Evolutionary conservation across 2,329 filamentous ascomycete species (phyloP), one percentile per base, ranked within the genome.

Genomic region (Periconia sp.): DNA sequence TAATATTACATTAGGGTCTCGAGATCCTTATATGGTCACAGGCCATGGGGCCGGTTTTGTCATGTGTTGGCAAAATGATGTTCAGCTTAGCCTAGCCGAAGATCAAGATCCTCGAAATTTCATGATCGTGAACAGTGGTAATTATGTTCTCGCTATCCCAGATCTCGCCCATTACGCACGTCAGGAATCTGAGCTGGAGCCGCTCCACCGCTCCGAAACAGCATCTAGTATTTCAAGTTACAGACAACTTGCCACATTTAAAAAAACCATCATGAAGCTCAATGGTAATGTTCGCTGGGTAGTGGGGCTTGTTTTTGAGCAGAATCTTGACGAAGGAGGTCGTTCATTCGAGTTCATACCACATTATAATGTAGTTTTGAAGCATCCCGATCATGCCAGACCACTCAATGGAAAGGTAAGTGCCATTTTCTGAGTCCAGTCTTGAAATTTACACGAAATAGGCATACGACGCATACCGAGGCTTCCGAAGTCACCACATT

Each of bases 211-310:
- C 45, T 84, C 85, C 48, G 88, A 81, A 60, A 78, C 57, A 49
- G 60, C 85, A 31, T 77, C 83, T 2, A 84, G 82, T 47, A 83
- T 85, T 14, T 88, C 86, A 54, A 86, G 82, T 60, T 81, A 83
- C 65, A 90, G 86, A 63, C 84, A 88, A 35, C 86, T 88, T 2
- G 89, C 92, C n/a, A 81, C 87, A 0, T 99, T 99, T 81, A 96
- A 96, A 74, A 99, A 99, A 75, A 94, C 97, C 3, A 85, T 96
- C 48, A 97, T 99, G 93, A 99, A 99, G 75, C 81, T 99, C 13
- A 97, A 94, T 3, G 94, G 94, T 14, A 95, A 94, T 67, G 94
- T 99, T 1, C 89, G 91, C 73, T 97, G 92, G 90, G 83, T 93
- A 68, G 87, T 90, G 14, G 95, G 94, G 0, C 79, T 99, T 40